phyloP scores from a whole-genome alignment of 208 protist genomes.

The Trypanosomatidae sp. region DNA sequence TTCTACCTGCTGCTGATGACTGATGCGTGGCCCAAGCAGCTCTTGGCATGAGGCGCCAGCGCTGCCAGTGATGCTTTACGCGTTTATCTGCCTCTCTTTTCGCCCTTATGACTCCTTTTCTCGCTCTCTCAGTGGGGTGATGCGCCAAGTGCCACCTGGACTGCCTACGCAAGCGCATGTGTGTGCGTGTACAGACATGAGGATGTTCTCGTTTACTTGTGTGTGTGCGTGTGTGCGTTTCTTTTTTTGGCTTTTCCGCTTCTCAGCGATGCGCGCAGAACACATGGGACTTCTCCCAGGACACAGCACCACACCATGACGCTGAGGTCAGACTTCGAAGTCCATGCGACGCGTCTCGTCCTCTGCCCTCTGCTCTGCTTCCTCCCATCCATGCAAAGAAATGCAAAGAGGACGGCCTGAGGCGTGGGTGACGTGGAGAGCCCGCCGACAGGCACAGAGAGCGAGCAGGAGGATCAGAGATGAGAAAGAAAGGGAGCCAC shows the following conservation, averaged over 20 bases:
- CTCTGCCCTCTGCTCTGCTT: not conserved
- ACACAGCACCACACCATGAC: not conserved
- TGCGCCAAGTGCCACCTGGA: not conserved
- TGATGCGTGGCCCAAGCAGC: conserved; percentile 8
- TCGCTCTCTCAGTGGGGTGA: not conserved
- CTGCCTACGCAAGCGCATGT: not conserved
- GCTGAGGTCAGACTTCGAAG: not conserved
- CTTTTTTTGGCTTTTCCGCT: not conserved
- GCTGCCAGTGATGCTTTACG: not conserved
- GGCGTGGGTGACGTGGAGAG: not conserved
- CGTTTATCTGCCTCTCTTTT: not conserved
- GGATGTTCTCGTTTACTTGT: no score
- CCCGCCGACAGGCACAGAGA: not conserved
- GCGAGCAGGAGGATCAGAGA: not conserved
- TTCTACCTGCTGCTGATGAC: not conserved
- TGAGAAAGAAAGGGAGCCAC: not conserved
- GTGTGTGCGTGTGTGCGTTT: no score
- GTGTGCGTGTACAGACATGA: not conserved
- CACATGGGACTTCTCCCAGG: not conserved
- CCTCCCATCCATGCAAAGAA: conserved; percentile 1
- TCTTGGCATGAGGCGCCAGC: not conserved
- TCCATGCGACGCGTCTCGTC: not conserved
- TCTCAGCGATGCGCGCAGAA: not conserved
- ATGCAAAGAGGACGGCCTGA: not conserved
- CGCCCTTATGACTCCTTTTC: not conserved